These are phyloP conservation scores for Macadamia integrifolia DNA, from an alignment of 164 flowering plant species.

Conservation along the genomic window DNA sequence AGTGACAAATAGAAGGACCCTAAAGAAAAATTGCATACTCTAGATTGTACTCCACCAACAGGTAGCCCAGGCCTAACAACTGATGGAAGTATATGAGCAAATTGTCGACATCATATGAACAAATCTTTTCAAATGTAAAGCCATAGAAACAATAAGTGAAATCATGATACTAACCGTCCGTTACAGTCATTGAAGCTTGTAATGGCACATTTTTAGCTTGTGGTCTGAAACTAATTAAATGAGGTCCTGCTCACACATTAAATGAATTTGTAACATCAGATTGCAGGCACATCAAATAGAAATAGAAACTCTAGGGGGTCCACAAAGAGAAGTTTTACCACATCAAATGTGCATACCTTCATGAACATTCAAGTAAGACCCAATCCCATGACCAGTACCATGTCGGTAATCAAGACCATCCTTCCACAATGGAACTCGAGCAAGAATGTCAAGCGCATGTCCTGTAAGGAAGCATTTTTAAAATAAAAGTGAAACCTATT, in stretches of 20 bases:
- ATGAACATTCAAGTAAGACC: slow-evolving; percentile 91
- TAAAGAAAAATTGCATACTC: too few species aligned
- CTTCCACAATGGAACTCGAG: slow-evolving; percentile 89
- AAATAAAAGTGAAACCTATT: neutral
- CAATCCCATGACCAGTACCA: slow-evolving; percentile 99
- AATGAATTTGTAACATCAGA: slow-evolving; percentile 2
- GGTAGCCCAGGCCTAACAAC: neutral
- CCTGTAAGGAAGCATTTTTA: slow-evolving; percentile 35
- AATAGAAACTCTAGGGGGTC: neutral
- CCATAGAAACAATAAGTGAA: neutral
- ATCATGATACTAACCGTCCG: slow-evolving; percentile 68
- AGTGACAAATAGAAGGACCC: too few species aligned
- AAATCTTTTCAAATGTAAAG: neutral
- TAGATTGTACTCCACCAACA: too few species aligned
- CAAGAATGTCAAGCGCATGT: slow-evolving; percentile 81
- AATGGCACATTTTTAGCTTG: slow-evolving; percentile 73
- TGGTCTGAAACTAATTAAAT: slow-evolving; percentile 80
- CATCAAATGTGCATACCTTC: slow-evolving; percentile 50
- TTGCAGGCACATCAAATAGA: neutral
- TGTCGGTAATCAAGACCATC: slow-evolving; percentile 97
- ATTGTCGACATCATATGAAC: neutral
- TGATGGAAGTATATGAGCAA: neutral
- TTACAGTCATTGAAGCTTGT: slow-evolving; percentile 91
- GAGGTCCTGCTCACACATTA: slow-evolving; percentile 64
- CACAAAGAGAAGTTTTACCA: slow-evolving; percentile 2